phyloP scores from a whole-genome alignment of 2,329 filamentous ascomycete species.

The Ophiostoma ulmi region DNA sequence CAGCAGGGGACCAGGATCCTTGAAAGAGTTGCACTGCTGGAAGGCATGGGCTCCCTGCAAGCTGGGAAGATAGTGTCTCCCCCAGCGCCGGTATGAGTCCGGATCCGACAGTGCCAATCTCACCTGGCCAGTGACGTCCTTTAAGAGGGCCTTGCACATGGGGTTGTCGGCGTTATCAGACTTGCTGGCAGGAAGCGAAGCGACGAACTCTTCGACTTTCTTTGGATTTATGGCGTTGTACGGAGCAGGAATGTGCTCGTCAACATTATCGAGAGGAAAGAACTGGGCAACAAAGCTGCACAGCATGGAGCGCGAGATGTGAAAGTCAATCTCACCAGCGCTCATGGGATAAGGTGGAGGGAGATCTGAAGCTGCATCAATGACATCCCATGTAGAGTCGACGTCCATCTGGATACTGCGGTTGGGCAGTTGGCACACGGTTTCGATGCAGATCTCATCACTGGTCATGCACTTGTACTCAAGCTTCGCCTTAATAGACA shows the following conservation, averaged over 20 bases:
- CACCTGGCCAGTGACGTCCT: slow-evolving; percentile 51
- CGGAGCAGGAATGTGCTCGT: slow-evolving; percentile 35
- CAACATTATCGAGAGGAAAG: slow-evolving; percentile 38
- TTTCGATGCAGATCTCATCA: slow-evolving; percentile 34
- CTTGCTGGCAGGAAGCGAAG: slow-evolving; percentile 16
- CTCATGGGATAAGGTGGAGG: slow-evolving; percentile 29
- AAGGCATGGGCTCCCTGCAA: slow-evolving; percentile 51
- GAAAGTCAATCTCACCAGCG: slow-evolving; percentile 43
- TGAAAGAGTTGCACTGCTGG: slow-evolving; percentile 58
- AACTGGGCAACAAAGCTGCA: slow-evolving; percentile 47
- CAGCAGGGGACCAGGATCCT: slow-evolving; percentile 53
- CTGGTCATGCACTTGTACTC: slow-evolving; percentile 33
- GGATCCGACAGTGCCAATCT: slow-evolving; percentile 41
- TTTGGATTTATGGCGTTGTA: slow-evolving; percentile 15
- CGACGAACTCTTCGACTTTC: slow-evolving; percentile 21
- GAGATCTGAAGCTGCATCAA: neutral
- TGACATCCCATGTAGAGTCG: neutral
- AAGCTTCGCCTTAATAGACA: neutral
- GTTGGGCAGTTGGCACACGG: neutral
- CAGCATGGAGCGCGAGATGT: slow-evolving; percentile 47
- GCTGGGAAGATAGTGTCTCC: slow-evolving; percentile 53
- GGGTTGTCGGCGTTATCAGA: slow-evolving; percentile 31
- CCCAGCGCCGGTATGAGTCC: slow-evolving; percentile 48
- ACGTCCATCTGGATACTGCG: neutral
- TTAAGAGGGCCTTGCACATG: slow-evolving; percentile 43